Base-by-base conservation (phyloP, 1,139 yeast genomes). In the Spencermartinsiella ligniputridi region DNA sequence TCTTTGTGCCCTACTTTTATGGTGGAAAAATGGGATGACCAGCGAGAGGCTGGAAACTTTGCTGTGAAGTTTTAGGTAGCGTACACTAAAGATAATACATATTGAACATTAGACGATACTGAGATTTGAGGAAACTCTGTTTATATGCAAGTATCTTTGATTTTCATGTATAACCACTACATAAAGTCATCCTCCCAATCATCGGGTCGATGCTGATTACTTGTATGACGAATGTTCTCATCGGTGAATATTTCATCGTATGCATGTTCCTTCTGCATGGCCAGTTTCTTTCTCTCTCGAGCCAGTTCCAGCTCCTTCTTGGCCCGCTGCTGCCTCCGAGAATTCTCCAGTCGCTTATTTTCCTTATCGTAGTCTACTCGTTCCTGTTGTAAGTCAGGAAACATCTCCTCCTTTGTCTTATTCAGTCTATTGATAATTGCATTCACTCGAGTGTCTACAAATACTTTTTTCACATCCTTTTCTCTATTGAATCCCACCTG, bases 21-120 rank as follows among this genome's bases (percentile, higher is more conserved):
- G 97, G 78, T 85, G 58, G 95, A 83, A 67, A 87, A 76, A 70
- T 92, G 97, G 97, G 94, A 92, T 66, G 96, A 83, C 62, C 96
- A 89, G 76, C 87, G 97, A 74, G 76, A 65, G 53, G 72, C 73
- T 53, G 87, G 88, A 58, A 81, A 70, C 62, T 82, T 83, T 69
- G 81, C 87, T 55, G 87, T 79, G 63, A 77, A 78, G 63, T 67
- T 78, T 50, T 56, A 54, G 49, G 3, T 13, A 3, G 18, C 3
- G 3, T n/a, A 13, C 15, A 8, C 11, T 22, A 11, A 8, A 8
- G 9, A 11, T 22, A 22, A 11, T 22, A 22, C 6, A 22, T 8
- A 22, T 22, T 22, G 25, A 22, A 22, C 25, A 11, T n/a, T n/a
- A n/a, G n/a, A n/a, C n/a, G n/a, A n/a, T n/a, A n/a, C n/a, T n/a